A percentile compares a stretch with the other conserved stretches of the same genome.
Conservation (phyloP, 345 rosid genomes). For the Nasturtium officinale region DNA sequence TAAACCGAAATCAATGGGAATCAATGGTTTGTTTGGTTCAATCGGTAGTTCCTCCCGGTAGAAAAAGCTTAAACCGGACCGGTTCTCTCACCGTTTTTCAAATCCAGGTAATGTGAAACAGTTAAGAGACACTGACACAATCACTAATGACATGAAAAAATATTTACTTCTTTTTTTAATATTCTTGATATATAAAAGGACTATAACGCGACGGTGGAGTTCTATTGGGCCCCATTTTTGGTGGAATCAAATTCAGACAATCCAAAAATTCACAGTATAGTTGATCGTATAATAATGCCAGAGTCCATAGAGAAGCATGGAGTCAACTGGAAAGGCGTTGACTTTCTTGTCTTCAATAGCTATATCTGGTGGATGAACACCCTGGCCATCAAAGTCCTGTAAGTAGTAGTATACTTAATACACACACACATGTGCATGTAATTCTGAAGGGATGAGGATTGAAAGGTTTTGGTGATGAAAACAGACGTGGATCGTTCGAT, state of each 20-base stretch:
- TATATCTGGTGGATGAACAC: slow-evolving; percentile 99
- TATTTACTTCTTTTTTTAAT: no score
- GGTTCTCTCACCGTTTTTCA: slow-evolving; percentile 72
- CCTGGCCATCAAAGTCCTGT: slow-evolving; percentile 73
- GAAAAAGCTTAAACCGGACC: slow-evolving; percentile 64
- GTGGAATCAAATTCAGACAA: slow-evolving; percentile 94
- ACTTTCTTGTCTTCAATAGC: slow-evolving; percentile 83
- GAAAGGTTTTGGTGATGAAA: slow-evolving; percentile 42
- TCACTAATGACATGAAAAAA: neutral
- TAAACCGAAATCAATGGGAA: slow-evolving; percentile 98
- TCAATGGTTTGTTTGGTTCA: slow-evolving; percentile 95
- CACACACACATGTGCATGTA: neutral
- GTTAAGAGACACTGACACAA: slow-evolving; percentile 8
- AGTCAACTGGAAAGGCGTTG: slow-evolving; percentile 77
- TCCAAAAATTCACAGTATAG: slow-evolving; percentile 68
- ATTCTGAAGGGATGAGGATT: slow-evolving; percentile 44
- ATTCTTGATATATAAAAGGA: no score
- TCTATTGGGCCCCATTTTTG: slow-evolving; percentile 96
- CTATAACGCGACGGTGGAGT: slow-evolving; percentile 90
- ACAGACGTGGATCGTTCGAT: slow-evolving; percentile 86
- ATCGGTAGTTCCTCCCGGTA: slow-evolving; percentile 66
- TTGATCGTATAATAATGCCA: slow-evolving; percentile 78
- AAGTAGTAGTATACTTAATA: slow-evolving; percentile 39
- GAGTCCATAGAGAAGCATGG: slow-evolving; percentile 87
- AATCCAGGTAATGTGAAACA: slow-evolving; percentile 56